Percentiles rank a stretch among this genome's conserved stretches.
Evolutionary conservation across 2,329 filamentous ascomycete genomes (phyloP).

Genomic region (Aureobasidium vineae): DNA sequence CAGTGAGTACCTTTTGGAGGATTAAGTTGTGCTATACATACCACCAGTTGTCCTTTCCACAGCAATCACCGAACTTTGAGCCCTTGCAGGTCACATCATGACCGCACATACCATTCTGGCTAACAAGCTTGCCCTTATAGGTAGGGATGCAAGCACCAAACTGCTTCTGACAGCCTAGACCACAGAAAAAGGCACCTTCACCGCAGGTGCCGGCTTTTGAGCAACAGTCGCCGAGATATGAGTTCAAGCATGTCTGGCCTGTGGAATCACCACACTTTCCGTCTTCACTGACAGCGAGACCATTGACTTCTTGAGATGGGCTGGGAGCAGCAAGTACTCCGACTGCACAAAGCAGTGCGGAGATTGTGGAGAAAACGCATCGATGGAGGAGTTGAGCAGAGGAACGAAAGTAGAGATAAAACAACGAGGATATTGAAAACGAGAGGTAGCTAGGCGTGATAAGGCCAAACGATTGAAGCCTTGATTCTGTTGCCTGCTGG

Average conservation of each 20-base stretch:
- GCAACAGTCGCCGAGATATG: slow-evolving; percentile 22
- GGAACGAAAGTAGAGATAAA: background rate
- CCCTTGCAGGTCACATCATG: slow-evolving; percentile 21
- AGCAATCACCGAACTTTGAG: slow-evolving; percentile 22
- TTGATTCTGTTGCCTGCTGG: background rate
- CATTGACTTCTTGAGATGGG: background rate
- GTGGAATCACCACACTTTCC: slow-evolving; percentile 14
- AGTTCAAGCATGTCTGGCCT: slow-evolving; percentile 22
- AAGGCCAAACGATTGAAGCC: slow-evolving; percentile 23
- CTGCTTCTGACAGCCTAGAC: slow-evolving; percentile 19
- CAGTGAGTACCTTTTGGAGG: background rate
- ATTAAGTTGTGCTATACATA: background rate
- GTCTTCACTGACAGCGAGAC: slow-evolving; percentile 1
- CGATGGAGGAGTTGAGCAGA: background rate
- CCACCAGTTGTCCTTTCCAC: slow-evolving; percentile 16
- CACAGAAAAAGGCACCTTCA: slow-evolving; percentile 13
- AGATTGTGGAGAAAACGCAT: slow-evolving; percentile 13
- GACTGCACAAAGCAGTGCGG: slow-evolving; percentile 23
- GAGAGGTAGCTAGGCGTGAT: background rate
- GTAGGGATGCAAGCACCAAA: slow-evolving; percentile 12
- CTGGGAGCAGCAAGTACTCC: slow-evolving; percentile 21
- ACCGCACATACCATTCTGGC: slow-evolving; percentile 16
- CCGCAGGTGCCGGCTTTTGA: slow-evolving; percentile 11
- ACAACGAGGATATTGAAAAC: background rate
- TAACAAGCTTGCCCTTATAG: slow-evolving; percentile 16